A percentile compares a stretch with the other conserved stretches of the same genome.
Conservation (phyloP, 805 yeast species). For the Teunomyces pallodes region DNA sequence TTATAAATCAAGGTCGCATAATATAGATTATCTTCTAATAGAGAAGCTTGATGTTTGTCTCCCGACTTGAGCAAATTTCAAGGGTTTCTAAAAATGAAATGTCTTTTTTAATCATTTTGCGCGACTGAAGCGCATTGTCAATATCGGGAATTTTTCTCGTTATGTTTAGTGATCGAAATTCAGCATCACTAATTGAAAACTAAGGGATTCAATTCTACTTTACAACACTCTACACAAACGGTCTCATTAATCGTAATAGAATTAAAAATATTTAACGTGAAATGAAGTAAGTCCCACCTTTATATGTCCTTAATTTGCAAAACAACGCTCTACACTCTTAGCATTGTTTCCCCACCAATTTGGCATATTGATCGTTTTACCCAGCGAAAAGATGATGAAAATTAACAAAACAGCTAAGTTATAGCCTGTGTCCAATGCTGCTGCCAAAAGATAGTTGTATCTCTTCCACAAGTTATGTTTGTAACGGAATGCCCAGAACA, state of each 20-base stretch:
- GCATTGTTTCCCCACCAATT: constrained; percentile 52
- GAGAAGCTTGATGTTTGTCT: no score
- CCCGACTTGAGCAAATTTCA: no score
- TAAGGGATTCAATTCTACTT: background rate
- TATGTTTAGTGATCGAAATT: no score
- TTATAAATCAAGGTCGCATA: no score
- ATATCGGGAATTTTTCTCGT: no score
- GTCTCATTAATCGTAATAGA: background rate
- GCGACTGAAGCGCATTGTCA: no score
- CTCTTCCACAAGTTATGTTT: constrained; percentile 39
- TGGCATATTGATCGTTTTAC: constrained; percentile 28
- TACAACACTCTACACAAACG: background rate
- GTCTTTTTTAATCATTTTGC: no score
- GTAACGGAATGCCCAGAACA: constrained; percentile 43
- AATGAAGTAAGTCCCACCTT: background rate
- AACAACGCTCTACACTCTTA: constrained; percentile 44
- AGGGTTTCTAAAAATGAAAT: no score
- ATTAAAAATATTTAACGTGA: background rate
- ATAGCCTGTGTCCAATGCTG: constrained; percentile 52
- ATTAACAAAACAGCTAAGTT: constrained; percentile 41
- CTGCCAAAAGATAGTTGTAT: constrained; percentile 49
- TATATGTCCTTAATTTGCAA: constrained; percentile 24
- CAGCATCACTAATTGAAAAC: no score
- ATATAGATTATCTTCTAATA: no score
- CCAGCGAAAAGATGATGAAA: constrained; percentile 33